Evolutionary conservation across 805 yeast species (phyloP).

Genomic region (Starmerella gropengiesseri): DNA sequence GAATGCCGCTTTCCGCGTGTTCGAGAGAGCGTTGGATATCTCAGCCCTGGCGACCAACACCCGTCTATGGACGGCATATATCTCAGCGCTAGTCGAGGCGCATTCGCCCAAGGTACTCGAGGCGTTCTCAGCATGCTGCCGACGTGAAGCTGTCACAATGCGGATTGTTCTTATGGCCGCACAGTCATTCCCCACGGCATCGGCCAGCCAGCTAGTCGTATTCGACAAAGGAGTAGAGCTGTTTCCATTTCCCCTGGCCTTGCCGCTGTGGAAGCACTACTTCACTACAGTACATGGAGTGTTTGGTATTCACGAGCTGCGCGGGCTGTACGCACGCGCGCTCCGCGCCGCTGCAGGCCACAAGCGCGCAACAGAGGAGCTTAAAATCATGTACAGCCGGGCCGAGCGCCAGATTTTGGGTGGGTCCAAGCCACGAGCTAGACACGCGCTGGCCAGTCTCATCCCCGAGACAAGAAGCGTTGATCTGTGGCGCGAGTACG

Average conservation of each 20-base stretch:
- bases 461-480: not conserved
- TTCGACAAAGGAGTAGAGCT: slow-evolving; percentile 13
- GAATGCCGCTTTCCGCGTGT: not conserved
- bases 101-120: slow-evolving; percentile 4
- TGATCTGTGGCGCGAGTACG: slow-evolving; percentile 9
- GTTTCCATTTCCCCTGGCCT: slow-evolving; percentile 11
- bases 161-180: slow-evolving; percentile 12
- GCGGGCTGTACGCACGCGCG: slow-evolving; percentile 10
- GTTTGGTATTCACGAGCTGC: not conserved
- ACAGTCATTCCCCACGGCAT: slow-evolving; percentile 5
- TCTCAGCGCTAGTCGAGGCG: slow-evolving; percentile 6
- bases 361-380: slow-evolving; percentile 11
- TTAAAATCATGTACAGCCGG: slow-evolving; percentile 7
- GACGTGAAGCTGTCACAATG: slow-evolving; percentile 8
- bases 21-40: not conserved
- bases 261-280: slow-evolving; percentile 16
- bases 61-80: slow-evolving; percentile 13
- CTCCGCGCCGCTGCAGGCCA: not conserved
- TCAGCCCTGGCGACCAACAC: not conserved
- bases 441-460: slow-evolving; percentile 5
- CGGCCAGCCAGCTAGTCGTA: slow-evolving; percentile 10
- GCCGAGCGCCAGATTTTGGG: slow-evolving; percentile 5
- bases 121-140: slow-evolving; percentile 14
- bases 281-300: not conserved
- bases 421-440: slow-evolving; percentile 12